A percentile compares a stretch with the other conserved stretches of the same genome.
phyloP scores from a whole-genome alignment of 2,329 filamentous ascomycete genomes.

The Beauveria sp. region DNA sequence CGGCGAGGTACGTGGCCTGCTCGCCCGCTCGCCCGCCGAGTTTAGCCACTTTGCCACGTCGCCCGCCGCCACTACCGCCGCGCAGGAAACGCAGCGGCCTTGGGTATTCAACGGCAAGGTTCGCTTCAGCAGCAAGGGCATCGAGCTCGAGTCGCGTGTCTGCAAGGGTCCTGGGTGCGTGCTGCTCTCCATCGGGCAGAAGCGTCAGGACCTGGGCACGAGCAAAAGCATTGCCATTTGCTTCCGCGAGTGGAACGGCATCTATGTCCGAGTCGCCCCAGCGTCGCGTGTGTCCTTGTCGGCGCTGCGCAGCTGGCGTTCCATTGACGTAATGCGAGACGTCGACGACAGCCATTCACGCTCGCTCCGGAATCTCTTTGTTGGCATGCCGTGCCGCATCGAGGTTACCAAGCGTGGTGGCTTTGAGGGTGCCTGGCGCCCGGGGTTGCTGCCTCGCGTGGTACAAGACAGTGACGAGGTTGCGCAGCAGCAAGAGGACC shows the following conservation, averaged over 20 bases:
- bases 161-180: neutral
- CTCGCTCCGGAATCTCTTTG: neutral
- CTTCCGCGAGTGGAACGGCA: constrained; percentile 5
- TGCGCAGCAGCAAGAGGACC: neutral
- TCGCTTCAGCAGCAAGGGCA: constrained; percentile 6
- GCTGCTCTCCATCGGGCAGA: constrained; percentile 2
- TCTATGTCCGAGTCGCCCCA: neutral
- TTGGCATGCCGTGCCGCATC: neutral
- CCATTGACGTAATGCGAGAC: neutral
- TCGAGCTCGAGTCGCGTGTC: constrained; percentile 5
- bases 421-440: neutral
- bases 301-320: neutral
- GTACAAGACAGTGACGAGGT: neutral
- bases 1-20: neutral
- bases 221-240: neutral
- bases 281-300: neutral
- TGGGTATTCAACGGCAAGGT: constrained; percentile 8
- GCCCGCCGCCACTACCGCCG: neutral
- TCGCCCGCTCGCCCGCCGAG: constrained; percentile 6
- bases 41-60: constrained; percentile 4
- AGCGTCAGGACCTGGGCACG: neutral
- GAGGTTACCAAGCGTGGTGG: neutral
- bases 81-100: neutral
- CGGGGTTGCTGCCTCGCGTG: neutral
- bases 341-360: neutral